Percentiles rank a stretch among this genome's conserved stretches.
phyloP scores from a whole-genome alignment of 169 alveolate species.

The Blepharisma undulans region DNA sequence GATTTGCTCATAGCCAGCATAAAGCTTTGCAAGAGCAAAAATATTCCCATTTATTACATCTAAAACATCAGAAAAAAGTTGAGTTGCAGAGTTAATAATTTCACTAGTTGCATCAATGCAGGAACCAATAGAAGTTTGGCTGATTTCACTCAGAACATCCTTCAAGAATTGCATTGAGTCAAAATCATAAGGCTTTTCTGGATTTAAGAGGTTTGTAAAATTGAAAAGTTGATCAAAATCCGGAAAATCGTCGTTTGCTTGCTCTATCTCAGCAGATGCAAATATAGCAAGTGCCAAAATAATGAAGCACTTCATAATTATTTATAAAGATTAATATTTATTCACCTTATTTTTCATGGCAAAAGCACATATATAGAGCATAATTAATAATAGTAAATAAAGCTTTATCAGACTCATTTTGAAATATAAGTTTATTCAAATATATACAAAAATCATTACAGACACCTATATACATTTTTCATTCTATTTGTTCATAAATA shows the following conservation, averaged over 20 bases:
- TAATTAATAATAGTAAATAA: no score
- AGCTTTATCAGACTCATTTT: background rate
- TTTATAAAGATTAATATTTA: background rate
- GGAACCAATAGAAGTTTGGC: background rate
- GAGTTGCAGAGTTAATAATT: background rate
- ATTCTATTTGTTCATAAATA: background rate
- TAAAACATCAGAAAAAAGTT: background rate
- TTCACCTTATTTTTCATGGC: background rate
- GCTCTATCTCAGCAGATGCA: background rate
- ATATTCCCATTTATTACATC: background rate
- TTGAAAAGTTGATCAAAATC: background rate
- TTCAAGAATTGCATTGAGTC: background rate
- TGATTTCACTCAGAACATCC: background rate
- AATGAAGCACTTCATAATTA: background rate
- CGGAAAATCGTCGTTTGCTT: background rate
- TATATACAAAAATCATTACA: no score
- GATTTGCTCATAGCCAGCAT: background rate
- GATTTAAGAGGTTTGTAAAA: no score
- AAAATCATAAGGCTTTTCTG: background rate
- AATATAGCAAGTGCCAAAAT: background rate
- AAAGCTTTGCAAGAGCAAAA: background rate
- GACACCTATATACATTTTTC: background rate
- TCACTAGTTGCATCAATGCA: background rate
- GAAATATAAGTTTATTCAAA: no score
- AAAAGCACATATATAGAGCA: no score